Evolutionary conservation across 2,329 filamentous ascomycete species (phyloP).

Genomic region (Karstenula rhodostoma): DNA sequence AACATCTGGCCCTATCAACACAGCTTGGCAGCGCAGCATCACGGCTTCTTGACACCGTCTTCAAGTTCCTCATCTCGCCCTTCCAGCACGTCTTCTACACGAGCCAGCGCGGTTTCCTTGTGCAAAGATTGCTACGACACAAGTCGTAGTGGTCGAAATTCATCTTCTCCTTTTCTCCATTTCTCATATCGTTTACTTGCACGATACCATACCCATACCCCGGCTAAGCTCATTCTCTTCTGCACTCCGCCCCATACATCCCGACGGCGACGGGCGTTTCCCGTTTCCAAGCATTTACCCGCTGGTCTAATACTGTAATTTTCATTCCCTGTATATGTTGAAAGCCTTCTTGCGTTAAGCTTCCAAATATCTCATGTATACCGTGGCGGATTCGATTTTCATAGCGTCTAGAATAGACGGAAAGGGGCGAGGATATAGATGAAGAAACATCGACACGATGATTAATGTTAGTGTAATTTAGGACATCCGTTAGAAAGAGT

Average conservation of each 20-base stretch:
- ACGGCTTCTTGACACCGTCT: neutral
- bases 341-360: neutral
- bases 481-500: neutral
- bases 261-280: neutral
- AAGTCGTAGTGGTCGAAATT: neutral
- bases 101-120: neutral
- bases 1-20: neutral
- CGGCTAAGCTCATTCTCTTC: neutral
- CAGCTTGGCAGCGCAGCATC: neutral
- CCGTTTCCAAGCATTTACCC: neutral
- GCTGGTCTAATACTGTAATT: neutral
- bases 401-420: neutral
- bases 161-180: neutral
- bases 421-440: neutral
- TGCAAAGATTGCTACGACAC: conserved; percentile 1
- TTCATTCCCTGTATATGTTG: neutral
- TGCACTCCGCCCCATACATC: neutral
- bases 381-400: neutral
- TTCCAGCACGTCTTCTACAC: conserved; percentile 3
- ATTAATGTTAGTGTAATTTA: neutral
- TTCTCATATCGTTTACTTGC: neutral
- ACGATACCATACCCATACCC: neutral
- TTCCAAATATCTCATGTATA: neutral
- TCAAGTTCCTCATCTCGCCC: conserved; percentile 5
- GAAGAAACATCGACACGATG: neutral